Evolutionary conservation across 139 green algal genomes (phyloP).

Genomic region (Raphidocelis subcapitata): DNA sequence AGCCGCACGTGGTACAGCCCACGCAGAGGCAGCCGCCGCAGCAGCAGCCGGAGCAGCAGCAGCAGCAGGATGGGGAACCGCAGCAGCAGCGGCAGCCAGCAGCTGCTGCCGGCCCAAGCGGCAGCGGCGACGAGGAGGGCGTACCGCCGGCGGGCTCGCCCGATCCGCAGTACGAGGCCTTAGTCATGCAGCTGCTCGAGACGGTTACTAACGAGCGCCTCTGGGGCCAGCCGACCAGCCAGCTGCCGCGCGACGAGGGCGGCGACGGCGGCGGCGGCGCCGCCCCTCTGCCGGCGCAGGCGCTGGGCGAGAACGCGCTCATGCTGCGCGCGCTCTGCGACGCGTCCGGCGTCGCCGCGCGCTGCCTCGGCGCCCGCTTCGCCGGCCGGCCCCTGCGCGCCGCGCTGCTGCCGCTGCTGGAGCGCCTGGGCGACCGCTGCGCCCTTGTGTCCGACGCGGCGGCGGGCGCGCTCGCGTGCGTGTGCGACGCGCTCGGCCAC

Average conservation of each 20-base stretch:
- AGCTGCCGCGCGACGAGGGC: not conserved
- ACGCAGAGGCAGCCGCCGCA: too few species aligned
- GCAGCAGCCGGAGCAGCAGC: slow-evolving; percentile 1
- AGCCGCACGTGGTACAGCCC: too few species aligned
- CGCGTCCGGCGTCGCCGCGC: slow-evolving; percentile 42
- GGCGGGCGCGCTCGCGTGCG: slow-evolving; percentile 31
- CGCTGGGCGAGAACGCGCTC: slow-evolving; percentile 66
- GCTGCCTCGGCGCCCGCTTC: slow-evolving; percentile 48
- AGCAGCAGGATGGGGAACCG: too few species aligned
- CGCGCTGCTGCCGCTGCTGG: slow-evolving; percentile 71
- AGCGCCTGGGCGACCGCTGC: slow-evolving; percentile 65
- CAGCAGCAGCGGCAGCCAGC: too few species aligned
- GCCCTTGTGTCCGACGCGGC: slow-evolving; percentile 55
- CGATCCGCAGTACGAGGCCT: slow-evolving; percentile 19
- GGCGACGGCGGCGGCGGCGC: not conserved
- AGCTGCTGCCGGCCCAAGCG: too few species aligned
- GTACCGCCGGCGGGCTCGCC: not conserved
- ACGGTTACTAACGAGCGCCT: slow-evolving; percentile 26
- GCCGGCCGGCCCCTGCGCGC: slow-evolving; percentile 50
- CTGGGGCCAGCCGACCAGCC: slow-evolving; percentile 41
- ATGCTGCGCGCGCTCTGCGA: slow-evolving; percentile 57
- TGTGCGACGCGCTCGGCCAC: slow-evolving; percentile 45
- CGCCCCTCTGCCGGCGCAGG: slow-evolving; percentile 15
- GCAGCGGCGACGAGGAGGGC: not conserved
- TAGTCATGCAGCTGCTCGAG: not conserved